These are phyloP conservation scores for Tylopilus rubrobrunneus DNA, from an alignment of 768 basidiomycete genomes.

Conservation along the genomic window DNA sequence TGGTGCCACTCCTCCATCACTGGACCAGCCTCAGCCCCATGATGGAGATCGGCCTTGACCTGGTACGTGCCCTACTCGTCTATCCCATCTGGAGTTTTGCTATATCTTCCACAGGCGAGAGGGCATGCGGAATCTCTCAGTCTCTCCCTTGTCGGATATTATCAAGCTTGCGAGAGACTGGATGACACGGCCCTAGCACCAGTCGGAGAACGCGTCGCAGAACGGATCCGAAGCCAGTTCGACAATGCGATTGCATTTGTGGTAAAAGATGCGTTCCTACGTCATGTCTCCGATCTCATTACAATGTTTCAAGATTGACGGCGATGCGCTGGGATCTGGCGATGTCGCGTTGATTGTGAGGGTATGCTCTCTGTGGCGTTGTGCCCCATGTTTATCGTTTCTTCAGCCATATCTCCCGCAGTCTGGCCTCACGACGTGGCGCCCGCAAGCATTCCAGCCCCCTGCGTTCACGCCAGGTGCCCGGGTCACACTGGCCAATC, in stretches of 20 bases:
- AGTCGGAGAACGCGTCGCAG: conserved; percentile 61
- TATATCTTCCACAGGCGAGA: conserved; percentile 41
- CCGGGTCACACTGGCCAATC: conserved; percentile 43
- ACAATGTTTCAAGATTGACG: conserved; percentile 48
- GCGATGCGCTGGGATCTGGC: conserved; percentile 48
- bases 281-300: conserved; percentile 6
- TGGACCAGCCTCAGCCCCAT: conserved; percentile 82
- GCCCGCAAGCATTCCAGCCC: conserved; percentile 37
- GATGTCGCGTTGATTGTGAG: conserved; percentile 58
- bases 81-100: not conserved
- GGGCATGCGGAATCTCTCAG: conserved; percentile 54
- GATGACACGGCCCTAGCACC: conserved; percentile 60
- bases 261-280: conserved; percentile 37
- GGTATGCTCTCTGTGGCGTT: not conserved
- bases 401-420: conserved; percentile 50
- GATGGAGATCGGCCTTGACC: conserved; percentile 82
- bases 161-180: conserved; percentile 65
- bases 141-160: conserved; percentile 64
- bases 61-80: conserved; percentile 42
- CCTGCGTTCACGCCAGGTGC: conserved; percentile 45
- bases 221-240: conserved; percentile 52
- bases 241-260: conserved; percentile 64
- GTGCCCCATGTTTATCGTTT: conserved; percentile 3
- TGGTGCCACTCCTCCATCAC: conserved; percentile 76
- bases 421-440: conserved; percentile 42